Base-by-base conservation (phyloP, 1,139 yeast genomes). In the Geotrichum citri-aurantii region DNA sequence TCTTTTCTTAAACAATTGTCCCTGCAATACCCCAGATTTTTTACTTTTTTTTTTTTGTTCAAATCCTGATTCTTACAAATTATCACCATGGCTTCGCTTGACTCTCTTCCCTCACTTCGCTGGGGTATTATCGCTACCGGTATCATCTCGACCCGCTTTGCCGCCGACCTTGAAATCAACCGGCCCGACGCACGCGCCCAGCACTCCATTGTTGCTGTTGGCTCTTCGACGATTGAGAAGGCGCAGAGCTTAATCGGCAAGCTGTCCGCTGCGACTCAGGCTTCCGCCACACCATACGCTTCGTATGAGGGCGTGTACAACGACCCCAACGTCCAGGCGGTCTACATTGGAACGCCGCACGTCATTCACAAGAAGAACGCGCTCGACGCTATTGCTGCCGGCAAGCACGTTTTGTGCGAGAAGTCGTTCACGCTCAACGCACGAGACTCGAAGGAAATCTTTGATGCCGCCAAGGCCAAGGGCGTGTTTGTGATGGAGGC, bases 311-410 rank as follows among this genome's bases (percentile, higher is more conserved):
- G 72, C 2, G 67, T 83, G 53, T 80, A 76, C 62, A 64, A 66
- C 26, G 80, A 82, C 63, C 69, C 74, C 11, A 72, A 77, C 8
- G 77, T 83, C 48, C 81, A 83, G 59, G 74, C 80, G 27, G 78
- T 84, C 44, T 84, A 84, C 67, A 73, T 84, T 52, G 87, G 85
- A 3, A 78, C 84, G 6, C 87, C 87, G 3, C 86, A 83, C 70
- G 72, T 77, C 10, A 73, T 75, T 63, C 88, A 84, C 69, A 79
- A 80, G 62, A 77, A 77, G 46, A 79, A 78, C 63, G 79, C 80
- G 21, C 71, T 77, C 56, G 67, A 72, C 49, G 83, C 85, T n/a
- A 73, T 84, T 63, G 71, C 74, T 21, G 75, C 80, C 48, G 83
- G 80, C n/a, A 80, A 80, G 66, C 82, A 82, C 67, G 84, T 83